These are phyloP conservation scores for Jaltomata sinuosa DNA, from an alignment of 257 asterid genomes.

Conservation along the genomic window DNA sequence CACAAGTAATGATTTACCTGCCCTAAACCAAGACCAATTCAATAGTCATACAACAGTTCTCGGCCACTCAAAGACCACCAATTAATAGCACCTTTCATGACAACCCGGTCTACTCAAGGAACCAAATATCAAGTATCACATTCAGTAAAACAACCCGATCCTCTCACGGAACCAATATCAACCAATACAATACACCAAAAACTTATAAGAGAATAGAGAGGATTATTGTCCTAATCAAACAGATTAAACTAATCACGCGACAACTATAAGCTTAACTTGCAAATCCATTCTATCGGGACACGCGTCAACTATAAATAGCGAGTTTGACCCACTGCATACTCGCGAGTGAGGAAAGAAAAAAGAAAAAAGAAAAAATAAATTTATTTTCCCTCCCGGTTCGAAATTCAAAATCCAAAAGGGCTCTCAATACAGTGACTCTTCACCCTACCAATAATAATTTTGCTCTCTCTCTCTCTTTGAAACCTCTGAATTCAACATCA, in stretches of 20 bases:
- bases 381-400: neutral
- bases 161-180: too few species aligned
- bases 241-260: neutral
- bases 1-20: too few species aligned
- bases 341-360: neutral
- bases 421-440: neutral
- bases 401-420: constrained; percentile 1
- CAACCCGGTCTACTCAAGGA: too few species aligned
- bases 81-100: too few species aligned
- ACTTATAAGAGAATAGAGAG: neutral
- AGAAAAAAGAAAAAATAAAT: neutral
- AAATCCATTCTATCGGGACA: neutral
- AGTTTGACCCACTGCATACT: neutral
- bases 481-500: neutral
- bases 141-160: too few species aligned
- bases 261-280: neutral
- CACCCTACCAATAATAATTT: neutral
- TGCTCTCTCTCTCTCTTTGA: neutral
- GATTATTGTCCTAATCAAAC: neutral
- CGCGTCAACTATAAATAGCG: neutral
- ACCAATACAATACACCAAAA: too few species aligned
- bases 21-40: too few species aligned
- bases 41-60: too few species aligned
- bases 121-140: too few species aligned
- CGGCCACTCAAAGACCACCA: too few species aligned